These are phyloP conservation scores for Rhodotorula sp. DNA, from an alignment of 1,284 basidiomycete genomes.

Conservation along the genomic window DNA sequence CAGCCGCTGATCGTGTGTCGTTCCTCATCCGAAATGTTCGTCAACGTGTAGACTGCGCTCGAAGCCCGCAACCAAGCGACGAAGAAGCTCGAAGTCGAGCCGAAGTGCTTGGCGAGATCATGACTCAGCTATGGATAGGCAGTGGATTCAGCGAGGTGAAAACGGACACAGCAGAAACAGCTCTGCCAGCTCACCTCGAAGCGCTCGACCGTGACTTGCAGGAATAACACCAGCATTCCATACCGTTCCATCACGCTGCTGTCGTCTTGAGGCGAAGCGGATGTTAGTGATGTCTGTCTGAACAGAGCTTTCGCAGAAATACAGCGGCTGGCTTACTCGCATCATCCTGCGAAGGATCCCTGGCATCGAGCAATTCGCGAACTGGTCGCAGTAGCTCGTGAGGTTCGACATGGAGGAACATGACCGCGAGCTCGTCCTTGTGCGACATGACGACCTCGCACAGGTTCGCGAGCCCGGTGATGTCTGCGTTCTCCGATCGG, in stretches of 20 bases:
- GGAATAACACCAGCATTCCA: constrained; percentile 49
- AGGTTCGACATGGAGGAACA: constrained; percentile 30
- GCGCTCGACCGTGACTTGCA: constrained; percentile 46
- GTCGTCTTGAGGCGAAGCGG: constrained; percentile 21
- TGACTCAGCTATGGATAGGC: constrained; percentile 26
- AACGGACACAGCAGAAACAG: not conserved
- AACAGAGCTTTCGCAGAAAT: too few species aligned
- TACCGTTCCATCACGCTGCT: constrained; percentile 41
- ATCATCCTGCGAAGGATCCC: constrained; percentile 21
- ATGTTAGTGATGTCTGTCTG: too few species aligned
- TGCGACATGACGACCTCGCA: constrained; percentile 18
- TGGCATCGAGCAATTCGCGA: constrained; percentile 19
- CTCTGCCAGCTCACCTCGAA: constrained; percentile 42
- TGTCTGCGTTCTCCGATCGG: too few species aligned
- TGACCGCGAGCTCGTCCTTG: constrained; percentile 17
- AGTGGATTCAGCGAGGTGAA: not conserved
- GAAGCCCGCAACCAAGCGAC: constrained; percentile 31
- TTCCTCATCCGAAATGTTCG: constrained; percentile 47
- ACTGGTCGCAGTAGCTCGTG: constrained; percentile 24
- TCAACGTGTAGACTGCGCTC: constrained; percentile 45
- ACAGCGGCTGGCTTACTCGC: constrained; percentile 9
- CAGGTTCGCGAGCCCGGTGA: constrained; percentile 12
- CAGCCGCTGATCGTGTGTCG: constrained; percentile 47
- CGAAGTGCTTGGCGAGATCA: constrained; percentile 40
- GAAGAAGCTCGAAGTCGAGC: constrained; percentile 37